Evolutionary conservation across 2,329 filamentous ascomycete species (phyloP).

Genomic region (Aspergillus sp.): DNA sequence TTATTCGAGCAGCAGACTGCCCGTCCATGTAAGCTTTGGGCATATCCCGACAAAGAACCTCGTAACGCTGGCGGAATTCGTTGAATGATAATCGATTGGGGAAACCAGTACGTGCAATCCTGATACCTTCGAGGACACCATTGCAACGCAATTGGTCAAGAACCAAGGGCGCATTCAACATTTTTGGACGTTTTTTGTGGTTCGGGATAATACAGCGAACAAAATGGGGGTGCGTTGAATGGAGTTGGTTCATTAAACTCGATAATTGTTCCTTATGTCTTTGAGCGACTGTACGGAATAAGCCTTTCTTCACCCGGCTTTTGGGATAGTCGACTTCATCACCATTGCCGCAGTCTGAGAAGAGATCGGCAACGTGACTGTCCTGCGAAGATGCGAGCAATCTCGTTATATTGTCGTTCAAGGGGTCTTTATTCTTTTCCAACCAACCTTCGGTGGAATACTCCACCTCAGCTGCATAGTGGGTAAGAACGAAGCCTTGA

Average conservation of each 20-base stretch:
- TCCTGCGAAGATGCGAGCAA: constrained; percentile 80
- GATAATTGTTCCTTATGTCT: constrained; percentile 97
- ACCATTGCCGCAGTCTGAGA: constrained; percentile 79
- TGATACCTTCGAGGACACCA: constrained; percentile 97
- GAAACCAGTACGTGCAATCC: constrained; percentile 94
- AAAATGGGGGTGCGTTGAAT: constrained; percentile 97
- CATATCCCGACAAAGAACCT: constrained; percentile 85
- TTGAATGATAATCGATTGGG: constrained; percentile 89
- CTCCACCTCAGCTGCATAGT: constrained; percentile 97
- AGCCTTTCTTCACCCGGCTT: constrained; percentile 90
- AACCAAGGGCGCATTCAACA: constrained; percentile 87
- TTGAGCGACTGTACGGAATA: constrained; percentile 95
- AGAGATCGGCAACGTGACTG: constrained; percentile 78
- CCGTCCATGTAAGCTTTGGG: constrained; percentile 90
- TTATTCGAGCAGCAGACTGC: constrained; percentile 77
- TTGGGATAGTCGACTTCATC: constrained; percentile 66
- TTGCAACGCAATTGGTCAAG: constrained; percentile 97
- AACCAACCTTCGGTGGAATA: constrained; percentile 94
- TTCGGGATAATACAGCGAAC: constrained; percentile 97
- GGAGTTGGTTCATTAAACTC: constrained; percentile 89
- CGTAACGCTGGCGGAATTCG: constrained; percentile 93
- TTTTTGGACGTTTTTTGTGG: constrained; percentile 94
- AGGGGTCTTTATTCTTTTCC: constrained; percentile 97
- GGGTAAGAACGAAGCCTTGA: constrained; percentile 92
- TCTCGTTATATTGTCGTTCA: constrained; percentile 95